These are phyloP conservation scores for Pinus albicaulis DNA, from an alignment of 75 land plant genomes.

Conservation along the genomic window DNA sequence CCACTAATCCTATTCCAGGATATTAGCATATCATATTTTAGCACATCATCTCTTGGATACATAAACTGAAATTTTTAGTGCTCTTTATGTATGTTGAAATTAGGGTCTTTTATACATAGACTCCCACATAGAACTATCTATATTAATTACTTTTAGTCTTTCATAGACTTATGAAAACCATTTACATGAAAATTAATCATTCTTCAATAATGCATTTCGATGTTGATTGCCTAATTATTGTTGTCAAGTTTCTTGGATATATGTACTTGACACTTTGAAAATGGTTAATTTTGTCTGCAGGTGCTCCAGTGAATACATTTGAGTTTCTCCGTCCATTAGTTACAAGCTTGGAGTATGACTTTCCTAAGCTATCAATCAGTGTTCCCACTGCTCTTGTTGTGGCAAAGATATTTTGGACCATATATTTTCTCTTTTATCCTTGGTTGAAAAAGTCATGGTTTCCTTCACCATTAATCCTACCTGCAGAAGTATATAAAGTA, in stretches of 20 bases:
- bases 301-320: slow-evolving; percentile 77
- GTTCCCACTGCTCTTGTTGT: slow-evolving; percentile 58
- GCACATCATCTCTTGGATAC: too few species aligned
- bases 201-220: neutral
- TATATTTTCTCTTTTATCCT: slow-evolving; percentile 75
- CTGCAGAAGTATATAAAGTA: slow-evolving; percentile 94
- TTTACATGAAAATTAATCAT: neutral
- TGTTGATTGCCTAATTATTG: neutral
- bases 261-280: neutral
- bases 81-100: too few species aligned
- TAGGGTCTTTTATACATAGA: too few species aligned
- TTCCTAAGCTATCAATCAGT: slow-evolving; percentile 49
- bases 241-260: neutral
- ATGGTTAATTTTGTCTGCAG: slow-evolving; percentile 29
- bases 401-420: slow-evolving; percentile 38
- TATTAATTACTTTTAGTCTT: neutral
- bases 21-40: too few species aligned
- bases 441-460: slow-evolving; percentile 76
- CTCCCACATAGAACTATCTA: neutral
- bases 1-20: too few species aligned
- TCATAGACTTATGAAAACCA: neutral
- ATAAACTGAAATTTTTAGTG: too few species aligned
- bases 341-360: slow-evolving; percentile 55
- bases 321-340: slow-evolving; percentile 70
- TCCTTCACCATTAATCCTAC: slow-evolving; percentile 84